Base-by-base conservation (phyloP, 2,329 filamentous ascomycete genomes). In the Colletotrichum theobromicola region DNA sequence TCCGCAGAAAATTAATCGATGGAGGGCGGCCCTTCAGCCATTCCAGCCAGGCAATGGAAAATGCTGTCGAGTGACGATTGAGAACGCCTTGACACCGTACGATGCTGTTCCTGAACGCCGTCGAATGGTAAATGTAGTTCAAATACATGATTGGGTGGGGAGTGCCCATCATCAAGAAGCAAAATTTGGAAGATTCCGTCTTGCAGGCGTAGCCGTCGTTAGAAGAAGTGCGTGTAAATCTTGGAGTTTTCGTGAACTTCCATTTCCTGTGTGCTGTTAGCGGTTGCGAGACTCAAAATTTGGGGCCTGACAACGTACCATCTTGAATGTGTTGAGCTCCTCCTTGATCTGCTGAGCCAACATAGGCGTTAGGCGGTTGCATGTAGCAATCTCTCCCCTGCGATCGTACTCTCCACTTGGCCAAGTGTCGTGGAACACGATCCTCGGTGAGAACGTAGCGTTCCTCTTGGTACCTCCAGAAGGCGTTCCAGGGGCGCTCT, bases 201-300 rank as follows among this genome's bases (percentile, higher is more conserved):
- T 58, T 79, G 79, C 79, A 77, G 78, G 79, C 76, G 78, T 80
- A 75, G 74, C 74, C 79, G 78, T 89, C 86, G 85, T 96, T 91
- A 99, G 90, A 99, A 98, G 91, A 99, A 99, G 90, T 99, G 97
- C 80, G 97, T 99, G 89, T 99, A 98, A 82, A 98, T 96, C 88
- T 98, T 99, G 78, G 97, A 98, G 83, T 94, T 95, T 86, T 98
- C 97, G 84, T 99, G 97, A 81, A 99, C 97, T 88, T 98, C 97
- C 97, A 99, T 99, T 88, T 99, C 97, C 97, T 98, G 76, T 50
- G 68, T 16, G n/a, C 21, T 50, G 79, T 91, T 84, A 90, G 87
- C 78, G 58, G 28, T 2, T 10, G 21, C 16, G 3, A 5, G 2
- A 15, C 35, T 24, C 7, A 3, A 15, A 3, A 13, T 42, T 16